Base-by-base conservation (phyloP, 2,329 filamentous ascomycete genomes). In the Microdochium paspali region DNA sequence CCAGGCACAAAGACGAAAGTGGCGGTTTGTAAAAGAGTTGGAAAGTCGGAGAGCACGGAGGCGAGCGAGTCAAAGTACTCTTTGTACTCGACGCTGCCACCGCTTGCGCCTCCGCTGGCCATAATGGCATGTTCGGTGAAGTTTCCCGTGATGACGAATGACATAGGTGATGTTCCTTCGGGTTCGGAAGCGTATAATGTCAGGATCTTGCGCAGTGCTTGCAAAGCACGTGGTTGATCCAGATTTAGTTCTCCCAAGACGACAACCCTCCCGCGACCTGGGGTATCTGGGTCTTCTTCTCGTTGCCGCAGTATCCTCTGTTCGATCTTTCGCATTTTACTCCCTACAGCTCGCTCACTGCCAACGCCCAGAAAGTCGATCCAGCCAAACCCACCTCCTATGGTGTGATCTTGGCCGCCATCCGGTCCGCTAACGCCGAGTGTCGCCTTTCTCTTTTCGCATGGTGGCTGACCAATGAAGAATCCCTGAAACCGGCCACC, bases 1-100 rank as follows among this genome's bases (percentile, higher is more conserved):
- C 93, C 93, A 0, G 93, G 93, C 0, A 97, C 86, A 60, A 98
- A 95, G 26, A 95, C 73, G 62, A 97, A 95, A 0, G 87, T 91
- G 4, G 87, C 84, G 24, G 79, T 77, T 48, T 85, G 84, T 40
- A 97, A 76, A 13, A 98, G 76, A 1, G 78, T 74, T 3, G 89
- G 88, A 59, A 89, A 97, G 55, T 97, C 90, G 7, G 87, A 76
- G 5, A 98, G 75, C 1, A 88, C 77, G 2, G 84, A 82, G 3
- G 93, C 91, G 12, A 98, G 77, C 9, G 83, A 80, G 66, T 98
- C 90, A 63, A 97, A 96, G 62, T 87, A 85, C 66, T 97, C 93
- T 69, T 97, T 97, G 70, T 95, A 97, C 67, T 95, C 90, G 56
- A 97, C 90, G 64, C 87, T 91, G 31, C 88, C 87, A 21, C 85